phyloP scores from a whole-genome alignment of 495 filamentous ascomycete genomes.

The Xylaria acuta region DNA sequence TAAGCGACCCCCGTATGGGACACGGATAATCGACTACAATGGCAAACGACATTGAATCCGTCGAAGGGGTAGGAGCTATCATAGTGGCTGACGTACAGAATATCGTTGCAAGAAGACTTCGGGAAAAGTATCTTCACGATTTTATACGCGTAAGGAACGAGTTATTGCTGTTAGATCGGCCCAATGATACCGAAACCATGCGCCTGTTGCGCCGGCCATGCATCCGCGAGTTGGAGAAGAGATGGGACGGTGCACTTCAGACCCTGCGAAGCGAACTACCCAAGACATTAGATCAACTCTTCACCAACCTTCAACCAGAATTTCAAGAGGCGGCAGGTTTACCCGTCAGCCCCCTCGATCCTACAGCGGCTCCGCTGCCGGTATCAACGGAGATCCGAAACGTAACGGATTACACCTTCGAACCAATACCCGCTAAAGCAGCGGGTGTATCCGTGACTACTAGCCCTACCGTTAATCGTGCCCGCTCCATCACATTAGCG shows the following conservation, averaged over 20 bases:
- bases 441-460: not conserved
- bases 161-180: not conserved
- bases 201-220: not conserved
- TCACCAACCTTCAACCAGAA: not conserved
- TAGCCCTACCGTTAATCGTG: not conserved
- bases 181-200: not conserved
- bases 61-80: not conserved
- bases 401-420: not conserved
- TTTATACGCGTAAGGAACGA: not conserved
- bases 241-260: not conserved
- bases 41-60: not conserved
- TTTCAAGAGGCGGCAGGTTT: not conserved
- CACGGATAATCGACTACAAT: not conserved
- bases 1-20: not conserved
- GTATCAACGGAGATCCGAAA: not conserved
- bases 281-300: not conserved
- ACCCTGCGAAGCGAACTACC: slow-evolving; percentile 15
- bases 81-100: slow-evolving; percentile 7
- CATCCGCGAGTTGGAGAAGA: not conserved
- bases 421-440: not conserved
- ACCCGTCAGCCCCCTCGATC: not conserved
- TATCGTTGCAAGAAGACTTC: slow-evolving; percentile 2
- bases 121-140: not conserved
- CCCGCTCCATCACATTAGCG: not conserved
- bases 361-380: not conserved